phyloP scores from a whole-genome alignment of 139 green algal genomes.

The Chlamydomonas applanata region DNA sequence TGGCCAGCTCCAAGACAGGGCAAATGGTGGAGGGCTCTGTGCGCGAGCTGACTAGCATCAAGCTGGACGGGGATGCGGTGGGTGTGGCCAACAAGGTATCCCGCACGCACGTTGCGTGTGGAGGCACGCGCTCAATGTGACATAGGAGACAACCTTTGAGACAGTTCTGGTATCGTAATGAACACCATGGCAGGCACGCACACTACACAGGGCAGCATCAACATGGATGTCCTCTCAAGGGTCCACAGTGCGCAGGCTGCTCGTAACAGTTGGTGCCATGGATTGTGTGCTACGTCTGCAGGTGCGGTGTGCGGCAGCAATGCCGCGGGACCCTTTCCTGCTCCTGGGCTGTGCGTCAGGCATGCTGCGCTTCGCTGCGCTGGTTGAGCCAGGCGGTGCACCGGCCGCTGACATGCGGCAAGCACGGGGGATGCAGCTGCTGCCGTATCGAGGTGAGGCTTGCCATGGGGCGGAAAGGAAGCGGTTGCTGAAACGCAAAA shows the following conservation, averaged over 20 bases:
- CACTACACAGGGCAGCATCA: no score
- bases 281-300: neutral
- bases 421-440: neutral
- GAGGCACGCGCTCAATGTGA: no score
- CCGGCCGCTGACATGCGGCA: neutral
- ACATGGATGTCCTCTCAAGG: no score
- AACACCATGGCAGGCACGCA: no score
- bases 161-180: no score
- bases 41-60: neutral
- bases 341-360: conserved; percentile 4
- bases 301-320: neutral
- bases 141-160: no score
- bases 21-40: conserved; percentile 8
- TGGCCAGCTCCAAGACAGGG: conserved; percentile 1
- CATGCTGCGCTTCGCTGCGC: conserved; percentile 4
- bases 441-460: neutral
- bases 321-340: neutral
- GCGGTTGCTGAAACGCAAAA: no score
- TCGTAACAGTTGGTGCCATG: no score
- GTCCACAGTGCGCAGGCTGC: no score
- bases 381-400: neutral
- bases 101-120: no score
- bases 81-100: no score
- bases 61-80: neutral
- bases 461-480: no score